phyloP scores from a whole-genome alignment of 2,329 filamentous ascomycete genomes.

The Cordyceps cicadae region DNA sequence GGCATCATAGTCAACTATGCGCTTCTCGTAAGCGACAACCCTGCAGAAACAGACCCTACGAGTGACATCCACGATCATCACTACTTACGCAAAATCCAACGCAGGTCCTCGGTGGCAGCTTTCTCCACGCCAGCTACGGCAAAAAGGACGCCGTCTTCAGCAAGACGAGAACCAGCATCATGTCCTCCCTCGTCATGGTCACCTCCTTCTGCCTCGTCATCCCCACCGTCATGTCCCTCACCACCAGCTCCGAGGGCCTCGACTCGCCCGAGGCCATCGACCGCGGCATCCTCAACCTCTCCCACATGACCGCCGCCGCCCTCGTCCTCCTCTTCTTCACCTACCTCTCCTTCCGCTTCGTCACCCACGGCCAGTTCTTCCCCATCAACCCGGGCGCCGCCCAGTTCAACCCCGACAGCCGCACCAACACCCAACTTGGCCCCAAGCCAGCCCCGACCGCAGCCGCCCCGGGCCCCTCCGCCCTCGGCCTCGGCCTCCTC shows the following conservation, averaged over 20 bases:
- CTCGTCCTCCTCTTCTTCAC: slow-evolving; percentile 14
- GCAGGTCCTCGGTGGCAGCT: slow-evolving; percentile 14
- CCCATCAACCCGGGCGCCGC: slow-evolving; percentile 5
- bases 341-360: slow-evolving; percentile 14
- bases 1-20: slow-evolving; percentile 14
- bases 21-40: neutral
- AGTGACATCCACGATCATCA: no score
- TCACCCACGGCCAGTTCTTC: slow-evolving; percentile 14
- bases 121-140: slow-evolving; percentile 14
- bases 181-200: slow-evolving; percentile 16
- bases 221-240: slow-evolving; percentile 13
- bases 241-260: neutral
- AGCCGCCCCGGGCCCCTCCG: neutral
- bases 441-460: neutral
- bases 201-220: slow-evolving; percentile 14
- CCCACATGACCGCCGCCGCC: slow-evolving; percentile 12
- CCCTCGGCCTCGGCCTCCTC: neutral
- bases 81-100: neutral
- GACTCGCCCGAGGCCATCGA: slow-evolving; percentile 8
- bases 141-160: slow-evolving; percentile 14
- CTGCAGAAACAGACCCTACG: neutral
- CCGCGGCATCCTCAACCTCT: slow-evolving; percentile 12
- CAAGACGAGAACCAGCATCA: slow-evolving; percentile 13
- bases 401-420: slow-evolving; percentile 9
- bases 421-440: slow-evolving; percentile 11